Evolutionary conservation across 768 basidiomycete species (phyloP).

Genomic region (Suillus fuscotomentosus): DNA sequence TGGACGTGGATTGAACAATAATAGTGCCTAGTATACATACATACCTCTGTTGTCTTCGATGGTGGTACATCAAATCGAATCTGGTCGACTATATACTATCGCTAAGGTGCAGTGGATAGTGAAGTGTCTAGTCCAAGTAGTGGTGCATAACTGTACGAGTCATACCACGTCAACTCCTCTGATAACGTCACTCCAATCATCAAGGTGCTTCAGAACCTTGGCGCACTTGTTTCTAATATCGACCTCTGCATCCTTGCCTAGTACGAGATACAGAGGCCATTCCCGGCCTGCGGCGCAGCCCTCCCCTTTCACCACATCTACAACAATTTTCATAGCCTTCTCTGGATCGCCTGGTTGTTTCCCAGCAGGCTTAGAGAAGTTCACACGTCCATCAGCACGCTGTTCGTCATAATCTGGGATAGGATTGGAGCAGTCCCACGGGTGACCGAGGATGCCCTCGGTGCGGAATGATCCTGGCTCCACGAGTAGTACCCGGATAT

Average conservation of each 20-base stretch:
- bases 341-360: constrained; percentile 28
- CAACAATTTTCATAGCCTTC: constrained; percentile 30
- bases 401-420: constrained; percentile 36
- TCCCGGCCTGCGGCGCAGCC: constrained; percentile 27
- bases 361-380: constrained; percentile 5
- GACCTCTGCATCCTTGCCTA: constrained; percentile 28
- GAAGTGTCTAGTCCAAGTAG: not conserved
- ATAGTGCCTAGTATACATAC: not conserved
- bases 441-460: constrained; percentile 24
- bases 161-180: not conserved
- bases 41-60: not conserved
- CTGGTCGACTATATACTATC: not conserved
- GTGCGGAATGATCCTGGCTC: constrained; percentile 44
- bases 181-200: constrained; percentile 27
- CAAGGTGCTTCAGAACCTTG: constrained; percentile 14
- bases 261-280: constrained; percentile 21
- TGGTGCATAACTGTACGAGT: not conserved
- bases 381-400: constrained; percentile 9
- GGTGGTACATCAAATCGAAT: not conserved
- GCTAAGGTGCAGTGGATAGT: not conserved
- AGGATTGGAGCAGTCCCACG: constrained; percentile 22
- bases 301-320: constrained; percentile 35
- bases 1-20: constrained; percentile 41
- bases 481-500: constrained; percentile 38
- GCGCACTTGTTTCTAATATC: constrained; percentile 26